Evolutionary conservation across 1,284 basidiomycete species (phyloP).

Genomic region (Ganoderma resinaceum): DNA sequence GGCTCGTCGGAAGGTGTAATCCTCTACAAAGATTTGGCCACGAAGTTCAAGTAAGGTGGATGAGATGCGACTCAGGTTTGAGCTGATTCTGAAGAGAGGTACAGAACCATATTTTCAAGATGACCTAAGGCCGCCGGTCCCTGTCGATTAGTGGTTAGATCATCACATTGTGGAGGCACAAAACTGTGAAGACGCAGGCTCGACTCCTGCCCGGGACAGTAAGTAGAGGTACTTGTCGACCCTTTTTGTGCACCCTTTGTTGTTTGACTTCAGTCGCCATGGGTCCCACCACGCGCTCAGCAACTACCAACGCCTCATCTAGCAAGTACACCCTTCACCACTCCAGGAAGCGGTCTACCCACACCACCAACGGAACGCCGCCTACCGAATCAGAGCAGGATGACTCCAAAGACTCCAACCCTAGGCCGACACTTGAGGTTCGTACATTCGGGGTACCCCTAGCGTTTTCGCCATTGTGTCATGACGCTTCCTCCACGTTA

Average conservation of each 20-base stretch:
- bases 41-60: no score
- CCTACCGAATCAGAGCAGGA: background rate
- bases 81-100: no score
- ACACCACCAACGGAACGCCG: background rate
- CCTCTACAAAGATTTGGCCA: background rate
- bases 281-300: slow-evolving; percentile 18
- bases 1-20: background rate
- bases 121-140: slow-evolving; percentile 22
- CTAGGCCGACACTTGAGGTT: slow-evolving; percentile 8
- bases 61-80: no score
- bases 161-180: slow-evolving; percentile 39
- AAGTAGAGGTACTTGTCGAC: background rate
- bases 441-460: background rate
- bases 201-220: slow-evolving; percentile 32
- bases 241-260: background rate
- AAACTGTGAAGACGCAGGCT: slow-evolving; percentile 32
- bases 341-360: background rate
- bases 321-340: slow-evolving; percentile 9
- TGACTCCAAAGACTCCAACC: background rate
- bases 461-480: background rate
- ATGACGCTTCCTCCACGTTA: slow-evolving; percentile 12
- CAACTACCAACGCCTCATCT: slow-evolving; percentile 12
- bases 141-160: slow-evolving; percentile 43
- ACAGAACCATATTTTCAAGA: background rate
- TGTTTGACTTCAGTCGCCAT: background rate